Evolutionary conservation across 805 yeast species (phyloP).

Genomic region (Cephaloascus albidus): DNA sequence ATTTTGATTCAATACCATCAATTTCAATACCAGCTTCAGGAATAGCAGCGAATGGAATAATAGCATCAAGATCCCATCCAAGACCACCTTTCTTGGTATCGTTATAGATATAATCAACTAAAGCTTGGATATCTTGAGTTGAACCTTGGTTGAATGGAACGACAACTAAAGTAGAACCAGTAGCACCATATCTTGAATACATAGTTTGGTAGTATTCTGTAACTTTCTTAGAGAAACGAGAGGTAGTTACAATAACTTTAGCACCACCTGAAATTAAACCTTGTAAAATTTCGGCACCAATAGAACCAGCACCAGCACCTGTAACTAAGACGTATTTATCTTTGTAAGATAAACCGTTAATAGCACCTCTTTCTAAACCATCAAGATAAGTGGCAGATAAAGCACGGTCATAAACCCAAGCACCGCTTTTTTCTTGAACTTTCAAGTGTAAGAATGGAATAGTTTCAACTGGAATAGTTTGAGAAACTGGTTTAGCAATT

Average conservation of each 20-base stretch:
- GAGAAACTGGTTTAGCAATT: constrained; percentile 65
- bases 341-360: constrained; percentile 85
- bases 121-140: constrained; percentile 81
- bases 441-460: constrained; percentile 93
- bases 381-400: constrained; percentile 75
- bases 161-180: constrained; percentile 86
- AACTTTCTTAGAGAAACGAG: constrained; percentile 86
- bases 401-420: constrained; percentile 78
- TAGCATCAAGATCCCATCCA: constrained; percentile 95
- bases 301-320: constrained; percentile 99
- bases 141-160: constrained; percentile 99
- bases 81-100: constrained; percentile 81
- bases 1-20: constrained; percentile 85
- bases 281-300: constrained; percentile 94
- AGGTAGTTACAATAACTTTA: constrained; percentile 90
- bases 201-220: constrained; percentile 93
- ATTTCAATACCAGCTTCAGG: constrained; percentile 98
- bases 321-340: constrained; percentile 86
- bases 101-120: constrained; percentile 78
- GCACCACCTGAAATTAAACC: constrained; percentile 98
- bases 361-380: constrained; percentile 88
- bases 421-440: constrained; percentile 60
- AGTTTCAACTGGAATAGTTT: constrained; percentile 69
- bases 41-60: constrained; percentile 97
- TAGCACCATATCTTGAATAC: constrained; percentile 88